Evolutionary conservation across 331 rosid genomes (phyloP).

Genomic region (Saraca asoca): DNA sequence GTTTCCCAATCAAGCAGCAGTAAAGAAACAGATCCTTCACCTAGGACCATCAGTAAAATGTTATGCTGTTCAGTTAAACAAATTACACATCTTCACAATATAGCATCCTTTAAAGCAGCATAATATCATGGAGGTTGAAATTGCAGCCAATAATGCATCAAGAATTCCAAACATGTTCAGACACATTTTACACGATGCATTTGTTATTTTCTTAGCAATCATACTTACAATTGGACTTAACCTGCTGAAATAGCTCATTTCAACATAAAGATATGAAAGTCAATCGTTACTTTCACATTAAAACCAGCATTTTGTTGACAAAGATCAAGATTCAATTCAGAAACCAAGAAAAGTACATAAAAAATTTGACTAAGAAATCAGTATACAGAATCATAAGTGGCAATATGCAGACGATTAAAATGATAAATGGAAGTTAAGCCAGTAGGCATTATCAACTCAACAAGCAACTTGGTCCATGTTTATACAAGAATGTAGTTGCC

Average conservation of each 20-base stretch:
- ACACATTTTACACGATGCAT: neutral
- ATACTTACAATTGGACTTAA: neutral
- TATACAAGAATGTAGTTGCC: neutral
- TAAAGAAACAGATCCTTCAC: slow-evolving; percentile 13
- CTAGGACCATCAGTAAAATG: too few species aligned
- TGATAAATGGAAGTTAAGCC: slow-evolving; percentile 3
- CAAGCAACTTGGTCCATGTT: neutral
- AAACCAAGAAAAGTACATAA: neutral
- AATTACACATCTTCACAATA: too few species aligned
- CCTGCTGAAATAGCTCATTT: neutral
- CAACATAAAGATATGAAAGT: neutral
- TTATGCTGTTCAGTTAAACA: slow-evolving; percentile 15
- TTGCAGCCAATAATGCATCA: neutral
- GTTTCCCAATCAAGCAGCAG: slow-evolving; percentile 11
- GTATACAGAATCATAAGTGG: neutral
- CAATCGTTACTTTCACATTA: neutral
- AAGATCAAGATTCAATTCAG: neutral
- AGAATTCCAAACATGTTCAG: neutral
- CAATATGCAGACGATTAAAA: neutral
- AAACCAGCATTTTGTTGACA: neutral
- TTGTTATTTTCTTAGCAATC: too few species aligned
- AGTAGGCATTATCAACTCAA: neutral
- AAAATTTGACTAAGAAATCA: neutral
- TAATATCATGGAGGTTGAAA: slow-evolving; percentile 9
- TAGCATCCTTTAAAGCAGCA: slow-evolving; percentile 1